Base-by-base conservation (phyloP, 805 yeast genomes). In the Saturnispora gosingensis region DNA sequence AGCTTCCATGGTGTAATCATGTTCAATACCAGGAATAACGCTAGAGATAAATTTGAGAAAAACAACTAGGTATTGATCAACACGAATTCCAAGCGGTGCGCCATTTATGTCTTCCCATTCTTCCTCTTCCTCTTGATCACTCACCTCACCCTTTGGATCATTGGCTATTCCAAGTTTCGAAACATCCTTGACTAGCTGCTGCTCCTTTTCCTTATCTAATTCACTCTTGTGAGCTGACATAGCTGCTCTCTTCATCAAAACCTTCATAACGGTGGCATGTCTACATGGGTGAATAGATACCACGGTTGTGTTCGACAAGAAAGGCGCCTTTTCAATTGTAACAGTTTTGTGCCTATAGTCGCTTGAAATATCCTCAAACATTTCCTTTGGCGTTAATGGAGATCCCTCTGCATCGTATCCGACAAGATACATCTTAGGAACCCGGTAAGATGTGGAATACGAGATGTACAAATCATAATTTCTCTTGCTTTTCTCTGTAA, bases 1-100 rank as follows among this genome's bases (percentile, higher is more conserved):
- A 1, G 96, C 97, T 66, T 89, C 90, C 97, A 91, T 93, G n/a
- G 99, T 93, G 65, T 89, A 89, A 61, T 93, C 99, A 67, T 91
- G 95, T 69, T 91, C 96, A 52, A 93, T 90, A 16, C 97, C 96
- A 0, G 99, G 99, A 1, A 96, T 90, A 8, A 93, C 98, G 70
- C 97, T 88, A 8, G 97, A 86, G 46, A 93, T 91, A 63, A 93
- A 93, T 69, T 93, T 93, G 61, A 93, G 74, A 66, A 93, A 93
- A 15, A 91, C 83, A 36, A 93, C 75, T 57, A 93, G 69, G 64
- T 93, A 93, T 64, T 90, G 97, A 65, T 93, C 98, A 1, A 85
- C 97, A 30, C 96, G 75, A 7, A 91, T 73, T 18, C 81, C 75
- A 10, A 53, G 53, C 3, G 57, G 59, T 27, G 57, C 42, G 10